Evolutionary conservation across 805 yeast genomes (phyloP), one percentile per base, ranked within the genome.

Genomic region (Wickerhamomyces silvicola): DNA sequence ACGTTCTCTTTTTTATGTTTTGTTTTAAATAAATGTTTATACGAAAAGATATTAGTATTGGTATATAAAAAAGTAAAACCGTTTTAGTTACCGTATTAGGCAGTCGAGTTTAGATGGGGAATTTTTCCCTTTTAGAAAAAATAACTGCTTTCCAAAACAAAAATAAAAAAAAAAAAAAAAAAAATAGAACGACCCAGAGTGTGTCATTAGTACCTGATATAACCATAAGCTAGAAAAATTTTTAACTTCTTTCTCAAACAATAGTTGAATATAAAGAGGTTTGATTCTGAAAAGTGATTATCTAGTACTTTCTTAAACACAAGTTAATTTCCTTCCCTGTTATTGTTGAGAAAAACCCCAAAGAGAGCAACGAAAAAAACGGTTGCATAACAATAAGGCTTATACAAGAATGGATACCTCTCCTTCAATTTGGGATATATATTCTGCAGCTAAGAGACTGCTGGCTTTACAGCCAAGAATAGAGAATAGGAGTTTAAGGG

Each of bases 351-450:
- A 27, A 18, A 25, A 25, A 25, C 18, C 28, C 14, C n/a, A 13
- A 25, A 25, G 17, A 25, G 15, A 14, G 7, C 4, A 28, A 11
- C 18, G 24, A 20, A 12, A 20, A n/a, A 28, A 18, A 11, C 18
- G 10, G 10, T 23, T 11, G 12, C 9, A 23, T 11, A 9, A 14
- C 26, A n/a, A n/a, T 23, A 19, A 9, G 7, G n/a, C 10, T 19
- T 9, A 10, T 4, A 12, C n/a, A 21, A 14, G 10, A 14, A 38
- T 38, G 45, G 42, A 42, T 13, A 21, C 28, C 8, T 15, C 42
- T n/a, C 50, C 56, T 22, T 50, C 56, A 10, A 44, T 55, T 12
- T 55, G 60, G 60, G 60, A 55, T 31, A 50, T 55, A 18, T 55
- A 52, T 36, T 34, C 52, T 2, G 54, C 54, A 24, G 60, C 60